Evolutionary conservation across 2,329 filamentous ascomycete species (phyloP).

Genomic region (Monosporascus sp.): DNA sequence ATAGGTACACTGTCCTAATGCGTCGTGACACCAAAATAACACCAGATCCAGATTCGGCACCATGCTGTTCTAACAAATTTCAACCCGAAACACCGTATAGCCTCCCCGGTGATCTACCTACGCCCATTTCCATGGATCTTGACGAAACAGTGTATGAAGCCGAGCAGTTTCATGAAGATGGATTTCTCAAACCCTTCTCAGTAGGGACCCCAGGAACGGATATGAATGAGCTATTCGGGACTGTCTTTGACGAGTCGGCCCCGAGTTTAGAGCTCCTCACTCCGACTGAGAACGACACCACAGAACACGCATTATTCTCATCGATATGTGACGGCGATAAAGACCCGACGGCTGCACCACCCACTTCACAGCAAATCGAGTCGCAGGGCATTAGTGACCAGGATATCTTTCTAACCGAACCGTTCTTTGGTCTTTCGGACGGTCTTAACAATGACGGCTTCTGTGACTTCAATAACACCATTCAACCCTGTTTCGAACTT

Average conservation of each 20-base stretch:
- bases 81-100: neutral
- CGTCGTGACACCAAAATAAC: neutral
- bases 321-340: neutral
- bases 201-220: neutral
- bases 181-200: neutral
- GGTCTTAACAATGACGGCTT: neutral
- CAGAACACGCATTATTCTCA: neutral
- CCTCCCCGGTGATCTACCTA: neutral
- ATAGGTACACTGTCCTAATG: constrained; percentile 1
- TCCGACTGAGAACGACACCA: neutral
- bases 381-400: neutral
- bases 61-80: neutral
- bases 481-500: neutral
- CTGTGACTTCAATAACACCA: neutral
- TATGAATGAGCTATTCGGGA: neutral
- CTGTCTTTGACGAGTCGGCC: neutral
- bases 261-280: neutral
- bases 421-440: neutral
- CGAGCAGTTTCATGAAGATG: neutral
- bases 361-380: neutral
- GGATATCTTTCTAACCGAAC: neutral
- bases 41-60: neutral
- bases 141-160: neutral
- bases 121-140: neutral
- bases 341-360: neutral